Conservation (phyloP, 108 stramenopile genomes). For the Craspedostauros australis region DNA sequence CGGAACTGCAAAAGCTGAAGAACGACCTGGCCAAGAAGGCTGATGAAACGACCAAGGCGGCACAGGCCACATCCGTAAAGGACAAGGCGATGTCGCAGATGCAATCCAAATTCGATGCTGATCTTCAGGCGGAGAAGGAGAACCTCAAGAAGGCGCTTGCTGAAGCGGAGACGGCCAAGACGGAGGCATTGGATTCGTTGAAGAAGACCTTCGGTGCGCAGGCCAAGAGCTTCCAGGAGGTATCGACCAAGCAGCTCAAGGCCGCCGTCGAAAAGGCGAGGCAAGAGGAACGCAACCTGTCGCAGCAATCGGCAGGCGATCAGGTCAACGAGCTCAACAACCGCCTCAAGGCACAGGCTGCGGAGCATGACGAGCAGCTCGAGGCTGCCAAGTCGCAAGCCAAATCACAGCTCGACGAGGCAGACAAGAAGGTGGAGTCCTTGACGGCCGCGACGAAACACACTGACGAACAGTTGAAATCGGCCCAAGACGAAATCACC, state of each 20-base stretch:
- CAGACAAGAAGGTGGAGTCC: constrained; percentile 2
- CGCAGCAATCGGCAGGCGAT: constrained; percentile 6
- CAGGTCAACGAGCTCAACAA: background rate
- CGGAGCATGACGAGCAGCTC: constrained; percentile 8
- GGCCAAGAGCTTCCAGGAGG: constrained; percentile 20
- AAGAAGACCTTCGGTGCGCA: constrained; percentile 20
- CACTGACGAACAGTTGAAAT: constrained; percentile 3
- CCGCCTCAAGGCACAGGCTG: constrained; percentile 4
- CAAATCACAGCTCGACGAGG: constrained; percentile 4
- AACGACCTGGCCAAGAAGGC: constrained; percentile 9
- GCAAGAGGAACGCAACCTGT: no score
- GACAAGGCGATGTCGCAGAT: constrained; percentile 2
- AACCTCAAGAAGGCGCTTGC: constrained; percentile 23
- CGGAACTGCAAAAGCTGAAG: background rate
- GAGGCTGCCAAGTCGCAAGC: constrained; percentile 6
- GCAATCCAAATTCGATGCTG: constrained; percentile 11
- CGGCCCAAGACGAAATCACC: constrained; percentile 1
- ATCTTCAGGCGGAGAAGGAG: constrained; percentile 28
- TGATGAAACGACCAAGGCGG: constrained; percentile 3
- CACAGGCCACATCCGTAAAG: background rate
- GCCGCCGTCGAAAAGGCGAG: constrained; percentile 17
- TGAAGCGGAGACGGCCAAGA: constrained; percentile 7
- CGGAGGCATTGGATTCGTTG: constrained; percentile 12
- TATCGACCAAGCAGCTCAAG: constrained; percentile 1
- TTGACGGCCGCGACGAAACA: background rate